These are phyloP conservation scores for Salix dunnii DNA, from an alignment of 345 rosid species.

Conservation along the genomic window DNA sequence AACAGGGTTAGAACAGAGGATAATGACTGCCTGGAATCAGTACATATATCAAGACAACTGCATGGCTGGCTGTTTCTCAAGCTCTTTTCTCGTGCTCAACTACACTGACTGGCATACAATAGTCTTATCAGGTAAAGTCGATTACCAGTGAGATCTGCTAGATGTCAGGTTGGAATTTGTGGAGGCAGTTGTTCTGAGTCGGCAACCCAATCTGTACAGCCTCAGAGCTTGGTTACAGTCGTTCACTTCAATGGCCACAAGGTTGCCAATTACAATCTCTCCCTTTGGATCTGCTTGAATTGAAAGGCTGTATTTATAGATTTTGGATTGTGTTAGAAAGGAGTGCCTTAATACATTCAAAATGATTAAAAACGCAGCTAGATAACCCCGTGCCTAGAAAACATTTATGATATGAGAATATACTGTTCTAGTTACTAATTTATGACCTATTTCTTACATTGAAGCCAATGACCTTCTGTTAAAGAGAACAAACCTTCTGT, in stretches of 20 bases:
- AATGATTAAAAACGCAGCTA: background rate
- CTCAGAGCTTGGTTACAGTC: constrained; percentile 60
- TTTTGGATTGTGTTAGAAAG: constrained; percentile 2
- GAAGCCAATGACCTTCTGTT: background rate
- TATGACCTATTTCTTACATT: background rate
- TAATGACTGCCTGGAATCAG: constrained; percentile 2
- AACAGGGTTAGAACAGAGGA: background rate
- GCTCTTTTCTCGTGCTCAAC: constrained; percentile 2
- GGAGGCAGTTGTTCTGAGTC: constrained; percentile 69
- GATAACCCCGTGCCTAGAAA: background rate
- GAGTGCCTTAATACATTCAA: background rate
- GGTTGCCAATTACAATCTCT: constrained; percentile 58
- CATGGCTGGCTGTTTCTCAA: background rate
- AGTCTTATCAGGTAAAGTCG: constrained; percentile 1
- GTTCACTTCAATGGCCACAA: constrained; percentile 53
- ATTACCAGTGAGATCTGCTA: constrained; percentile 85
- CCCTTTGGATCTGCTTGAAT: constrained; percentile 58
- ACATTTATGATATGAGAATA: too few species aligned
- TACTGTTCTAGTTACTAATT: too few species aligned
- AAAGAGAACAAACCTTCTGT: too few species aligned
- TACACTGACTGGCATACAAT: background rate
- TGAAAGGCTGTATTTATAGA: constrained; percentile 52
- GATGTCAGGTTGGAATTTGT: constrained; percentile 69
- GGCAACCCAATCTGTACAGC: constrained; percentile 69
- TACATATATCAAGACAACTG: background rate